A percentile compares a stretch with the other conserved stretches of the same genome.
These are phyloP conservation scores for Diutina mesorugosa DNA, from an alignment of 1,139 yeast species.

Conservation along the genomic window DNA sequence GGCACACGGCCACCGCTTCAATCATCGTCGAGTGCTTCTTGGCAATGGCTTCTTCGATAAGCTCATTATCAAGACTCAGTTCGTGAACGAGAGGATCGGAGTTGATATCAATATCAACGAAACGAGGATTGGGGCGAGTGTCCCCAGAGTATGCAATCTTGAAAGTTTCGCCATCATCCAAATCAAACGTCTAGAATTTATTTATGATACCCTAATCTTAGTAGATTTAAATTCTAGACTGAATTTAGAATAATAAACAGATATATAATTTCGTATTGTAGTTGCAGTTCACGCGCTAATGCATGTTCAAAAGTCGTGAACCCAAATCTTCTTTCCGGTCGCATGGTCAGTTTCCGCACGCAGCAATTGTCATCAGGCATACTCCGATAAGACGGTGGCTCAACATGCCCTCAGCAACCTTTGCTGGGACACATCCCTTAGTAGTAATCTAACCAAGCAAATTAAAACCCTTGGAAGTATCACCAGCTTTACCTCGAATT, in stretches of 20 bases:
- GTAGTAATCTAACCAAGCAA: too few relatives aligned
- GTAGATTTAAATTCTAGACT: too few relatives aligned
- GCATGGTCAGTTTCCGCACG: neutral
- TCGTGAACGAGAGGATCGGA: constrained; percentile 83
- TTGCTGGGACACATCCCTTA: neutral
- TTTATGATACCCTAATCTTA: too few relatives aligned
- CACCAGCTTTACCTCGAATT: neutral
- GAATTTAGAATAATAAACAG: too few relatives aligned
- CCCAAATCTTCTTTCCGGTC: neutral
- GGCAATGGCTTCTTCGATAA: constrained; percentile 66
- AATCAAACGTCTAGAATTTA: constrained; percentile 18
- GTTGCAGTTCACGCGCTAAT: neutral
- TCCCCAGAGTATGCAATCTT: constrained; percentile 89
- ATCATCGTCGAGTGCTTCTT: constrained; percentile 86
- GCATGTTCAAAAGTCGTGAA: too few relatives aligned
- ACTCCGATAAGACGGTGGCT: neutral
- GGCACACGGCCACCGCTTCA: constrained; percentile 68
- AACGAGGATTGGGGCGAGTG: constrained; percentile 63
- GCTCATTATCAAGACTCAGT: constrained; percentile 76
- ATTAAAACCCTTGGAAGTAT: too few relatives aligned
- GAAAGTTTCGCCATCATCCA: constrained; percentile 24
- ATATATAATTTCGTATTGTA: too few relatives aligned
- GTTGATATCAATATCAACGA: constrained; percentile 50
- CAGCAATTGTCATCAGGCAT: neutral
- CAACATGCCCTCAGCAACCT: neutral